Evolutionary conservation across 2,329 filamentous ascomycete genomes (phyloP), one percentile per base, ranked within the genome.

Genomic region (Lasiodiplodia sp.): DNA sequence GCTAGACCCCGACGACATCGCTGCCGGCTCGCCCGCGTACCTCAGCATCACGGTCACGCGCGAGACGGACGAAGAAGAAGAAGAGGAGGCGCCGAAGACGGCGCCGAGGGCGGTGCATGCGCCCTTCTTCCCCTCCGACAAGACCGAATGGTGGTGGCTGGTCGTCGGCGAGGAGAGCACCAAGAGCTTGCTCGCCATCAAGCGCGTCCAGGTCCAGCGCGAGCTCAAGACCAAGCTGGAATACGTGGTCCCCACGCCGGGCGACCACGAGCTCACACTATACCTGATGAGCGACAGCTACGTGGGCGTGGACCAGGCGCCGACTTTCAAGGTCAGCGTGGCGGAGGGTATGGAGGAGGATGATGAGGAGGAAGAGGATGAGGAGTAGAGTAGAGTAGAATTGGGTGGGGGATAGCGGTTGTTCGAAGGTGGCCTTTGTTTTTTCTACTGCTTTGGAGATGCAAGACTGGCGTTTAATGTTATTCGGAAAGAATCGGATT

Each of bases 71-170:
- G 88, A 89, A 12, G 88, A 89, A 49, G 88, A 91, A 66, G 90
- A 92, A 14, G 88, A 89, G 51, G 88, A 91, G 66, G 90, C 92
- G 72, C 87, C 92, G 18, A 93, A 97, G 78, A 88, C 91, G 28
- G 28, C 31, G 7, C 31, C 31, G 2, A 91, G 44, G 44, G 44
- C 90, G 1, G 96, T 98, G 2, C 94, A 98, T 78, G 94, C 95
- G 64, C 96, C 96, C 0, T 99, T 98, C 85, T 99, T 96, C 78
- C 94, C 96, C 0, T 85, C 81, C 62, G 91, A 91, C 80, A 99
- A 99, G 86, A 91, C 93, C 84, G 96, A 99, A 86, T 97, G 96
- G 78, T 99, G 94, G 94, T 99, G 96, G 96, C 83, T 99, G 68
- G 93, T 99, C 23, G 93, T 99, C 40, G 95, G 94, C 37, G 94